Evolutionary conservation across 2,329 filamentous ascomycete species (phyloP), one percentile per base, ranked within the genome.

Genomic region (Fusarium sarcochroum): DNA sequence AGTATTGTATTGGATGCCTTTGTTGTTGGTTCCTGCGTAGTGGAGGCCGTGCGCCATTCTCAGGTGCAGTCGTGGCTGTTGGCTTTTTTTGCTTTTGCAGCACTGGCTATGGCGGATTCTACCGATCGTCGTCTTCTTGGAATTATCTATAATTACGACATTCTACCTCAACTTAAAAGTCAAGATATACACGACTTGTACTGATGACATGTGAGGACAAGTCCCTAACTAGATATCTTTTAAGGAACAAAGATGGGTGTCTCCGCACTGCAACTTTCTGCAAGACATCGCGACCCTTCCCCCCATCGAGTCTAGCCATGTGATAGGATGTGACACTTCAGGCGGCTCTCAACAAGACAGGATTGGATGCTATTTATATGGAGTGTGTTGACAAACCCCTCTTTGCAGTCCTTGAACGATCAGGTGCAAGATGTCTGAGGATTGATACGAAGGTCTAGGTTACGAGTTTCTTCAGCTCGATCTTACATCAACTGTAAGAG

Each of bases 221-320:
- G 25, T 40, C 18, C 13, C 25, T 41, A n/a, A n/a, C n/a, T n/a
- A n/a, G n/a, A n/a, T n/a, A 30, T 41, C 37, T 47, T 34, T 9
- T 34, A 37, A 32, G n/a, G 25, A 34, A 37, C 30, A 62, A 57
- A 41, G 50, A 58, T 49, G 37, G 47, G 21, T 46, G 34, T 48
- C 66, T 63, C 66, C 66, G 62, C 66, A 59, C 25, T 48, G 46
- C 61, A 65, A 59, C 46, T 52, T 40, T 40, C 60, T 64, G 52
- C 58, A 63, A 67, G 48, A 58, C 63, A 68, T 70, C 44, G 47
- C 49, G 38, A 63, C 38, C 54, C 42, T 63, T 58, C 62, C 66
- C 66, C 59, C 46, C 54, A 37, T 69, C 62, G 52, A 69, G 66
- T 63, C 35, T 69, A 67, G 66, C 62, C 66, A 67, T 69, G 66